Evolutionary conservation across 2,329 filamentous ascomycete species (phyloP), one percentile per base, ranked within the genome.

Genomic region (Aspergillus fumigatus): DNA sequence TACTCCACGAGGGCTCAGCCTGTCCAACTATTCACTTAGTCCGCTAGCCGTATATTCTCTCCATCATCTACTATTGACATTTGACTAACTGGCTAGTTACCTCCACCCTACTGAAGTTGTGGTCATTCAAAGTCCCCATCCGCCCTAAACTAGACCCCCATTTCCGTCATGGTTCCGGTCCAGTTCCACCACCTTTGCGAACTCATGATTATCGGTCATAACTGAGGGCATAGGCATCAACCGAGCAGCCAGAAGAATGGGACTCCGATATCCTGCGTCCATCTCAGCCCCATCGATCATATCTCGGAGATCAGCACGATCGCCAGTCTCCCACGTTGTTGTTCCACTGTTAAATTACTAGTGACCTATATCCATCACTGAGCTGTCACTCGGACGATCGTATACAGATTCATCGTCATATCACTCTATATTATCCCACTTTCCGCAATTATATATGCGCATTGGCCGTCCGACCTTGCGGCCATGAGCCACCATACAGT

Each of bases 301-400:
- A 21, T 43, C n/a, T 35, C 35, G 59, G 38, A 47, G 61, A 65
- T 66, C 67, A 60, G 59, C 61, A 60, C 55, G 55, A 61, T 70
- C 60, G 48, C 52, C 62, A 38, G 27, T 40, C 49, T 41, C 4
- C 50, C 54, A 54, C 52, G 35, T 53, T 38, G 35, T 47, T 38
- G 17, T 25, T 19, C 29, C 21, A 25, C 43, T 23, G 19, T 23
- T 47, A 25, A 9, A 25, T 14, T 3, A 25, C 5, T 47, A 25
- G 21, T 6, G 23, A 17, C 23, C 19, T 35, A 35, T 25, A 21
- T 25, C 41, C 21, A 25, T 47, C 4, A 5, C 41, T 23, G 8
- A 45, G 41, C 21, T 45, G 21, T 45, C 21, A 23, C 6, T 11
- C 23, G 21, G 32, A 38, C 32, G 32, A 38, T 38, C 32, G 7